phyloP scores from a whole-genome alignment of 2,329 filamentous ascomycete species.

The Aspergillus clavatus region DNA sequence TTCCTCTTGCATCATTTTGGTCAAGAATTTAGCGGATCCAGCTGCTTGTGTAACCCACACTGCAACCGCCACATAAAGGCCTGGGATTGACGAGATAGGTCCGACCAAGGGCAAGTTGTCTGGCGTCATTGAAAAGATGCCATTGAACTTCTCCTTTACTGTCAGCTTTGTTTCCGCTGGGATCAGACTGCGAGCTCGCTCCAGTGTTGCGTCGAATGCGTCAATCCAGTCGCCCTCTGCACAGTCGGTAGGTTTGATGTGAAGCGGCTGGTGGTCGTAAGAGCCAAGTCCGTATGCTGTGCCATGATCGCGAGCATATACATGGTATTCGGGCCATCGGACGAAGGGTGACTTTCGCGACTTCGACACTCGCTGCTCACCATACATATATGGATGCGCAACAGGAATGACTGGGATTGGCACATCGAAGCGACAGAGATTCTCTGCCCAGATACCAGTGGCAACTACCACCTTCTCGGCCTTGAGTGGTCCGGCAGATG shows the following conservation, averaged over 20 bases:
- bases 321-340: conserved; percentile 33
- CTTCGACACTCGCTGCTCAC: conserved; percentile 13
- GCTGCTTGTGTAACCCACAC: conserved; percentile 37
- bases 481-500: conserved; percentile 12
- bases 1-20: conserved; percentile 11
- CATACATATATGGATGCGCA: conserved; percentile 35
- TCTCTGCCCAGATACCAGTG: conserved; percentile 29
- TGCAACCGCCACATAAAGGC: conserved; percentile 30
- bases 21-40: conserved; percentile 25
- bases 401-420: conserved; percentile 32
- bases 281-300: conserved; percentile 29
- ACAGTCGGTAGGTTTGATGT: conserved; percentile 14
- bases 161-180: conserved; percentile 12
- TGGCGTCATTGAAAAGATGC: conserved; percentile 33
- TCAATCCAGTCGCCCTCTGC: conserved; percentile 21
- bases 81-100: conserved; percentile 16
- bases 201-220: conserved; percentile 19
- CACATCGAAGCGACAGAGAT: conserved; percentile 18
- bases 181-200: conserved; percentile 15
- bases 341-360: conserved; percentile 27
- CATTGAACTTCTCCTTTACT: conserved; percentile 25
- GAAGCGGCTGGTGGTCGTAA: conserved; percentile 28
- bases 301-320: conserved; percentile 34
- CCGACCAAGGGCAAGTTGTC: conserved; percentile 34
- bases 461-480: conserved; percentile 21